Evolutionary conservation across 805 yeast genomes (phyloP).

Genomic region (Yamadazyma insecticola): DNA sequence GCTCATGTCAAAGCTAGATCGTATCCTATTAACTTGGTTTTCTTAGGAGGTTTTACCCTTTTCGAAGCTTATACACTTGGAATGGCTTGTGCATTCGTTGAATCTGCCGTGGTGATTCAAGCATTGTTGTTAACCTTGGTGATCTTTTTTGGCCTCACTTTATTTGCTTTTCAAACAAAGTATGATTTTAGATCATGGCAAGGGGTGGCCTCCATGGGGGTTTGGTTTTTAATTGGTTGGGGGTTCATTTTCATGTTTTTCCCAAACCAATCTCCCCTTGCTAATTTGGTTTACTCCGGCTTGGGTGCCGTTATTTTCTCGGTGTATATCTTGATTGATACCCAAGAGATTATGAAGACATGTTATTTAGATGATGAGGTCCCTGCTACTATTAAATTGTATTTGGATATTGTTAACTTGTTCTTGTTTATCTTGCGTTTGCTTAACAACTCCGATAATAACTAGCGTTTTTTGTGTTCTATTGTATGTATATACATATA

Average conservation of each 20-base stretch:
- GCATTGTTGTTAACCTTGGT: constrained; percentile 67
- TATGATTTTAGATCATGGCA: constrained; percentile 72
- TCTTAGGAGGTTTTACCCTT: constrained; percentile 64
- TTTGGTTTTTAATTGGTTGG: constrained; percentile 68
- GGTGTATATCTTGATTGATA: constrained; percentile 71
- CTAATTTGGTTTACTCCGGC: constrained; percentile 64
- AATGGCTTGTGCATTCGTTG: constrained; percentile 56
- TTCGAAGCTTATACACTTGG: constrained; percentile 75
- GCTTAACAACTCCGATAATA: constrained; percentile 6
- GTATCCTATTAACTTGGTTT: constrained; percentile 62
- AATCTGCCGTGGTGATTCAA: constrained; percentile 60
- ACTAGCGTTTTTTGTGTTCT: too few relatives aligned
- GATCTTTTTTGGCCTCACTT: constrained; percentile 70
- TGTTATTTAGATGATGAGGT: constrained; percentile 81
- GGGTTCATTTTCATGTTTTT: constrained; percentile 70
- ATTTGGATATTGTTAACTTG: constrained; percentile 78
- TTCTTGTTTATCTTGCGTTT: constrained; percentile 67
- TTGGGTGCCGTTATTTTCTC: constrained; percentile 73
- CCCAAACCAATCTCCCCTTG: constrained; percentile 49
- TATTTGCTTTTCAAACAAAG: constrained; percentile 72
- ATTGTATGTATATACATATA: too few relatives aligned
- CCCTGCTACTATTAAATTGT: constrained; percentile 71
- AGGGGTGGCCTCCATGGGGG: constrained; percentile 48
- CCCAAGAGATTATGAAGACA: constrained; percentile 72
- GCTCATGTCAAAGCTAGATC: constrained; percentile 58